Percentiles rank a stretch among this genome's conserved stretches.
phyloP scores from a whole-genome alignment of 768 basidiomycete species.

The Russula earlei region DNA sequence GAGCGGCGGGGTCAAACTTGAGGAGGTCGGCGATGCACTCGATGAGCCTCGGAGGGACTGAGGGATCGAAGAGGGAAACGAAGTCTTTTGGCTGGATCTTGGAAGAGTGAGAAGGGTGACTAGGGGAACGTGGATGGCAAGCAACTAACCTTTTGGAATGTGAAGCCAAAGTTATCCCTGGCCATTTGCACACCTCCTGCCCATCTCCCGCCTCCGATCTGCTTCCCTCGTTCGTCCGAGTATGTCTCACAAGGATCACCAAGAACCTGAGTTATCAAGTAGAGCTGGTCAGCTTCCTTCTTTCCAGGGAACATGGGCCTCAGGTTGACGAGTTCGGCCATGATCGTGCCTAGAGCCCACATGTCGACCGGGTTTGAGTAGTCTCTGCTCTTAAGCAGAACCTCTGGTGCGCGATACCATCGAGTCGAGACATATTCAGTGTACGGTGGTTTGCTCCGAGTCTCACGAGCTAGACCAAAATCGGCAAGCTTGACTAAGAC shows the following conservation, averaged over 20 bases:
- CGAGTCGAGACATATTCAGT: constrained; percentile 99
- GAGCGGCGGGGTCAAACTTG: constrained; percentile 81
- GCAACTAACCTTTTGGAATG: constrained; percentile 73
- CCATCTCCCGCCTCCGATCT: constrained; percentile 86
- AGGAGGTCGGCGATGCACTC: constrained; percentile 89
- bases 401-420: constrained; percentile 99
- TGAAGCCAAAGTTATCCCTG: constrained; percentile 62
- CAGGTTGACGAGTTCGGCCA: constrained; percentile 93
- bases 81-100: constrained; percentile 62
- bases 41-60: constrained; percentile 69
- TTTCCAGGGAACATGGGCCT: constrained; percentile 93
- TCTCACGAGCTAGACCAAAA: constrained; percentile 93
- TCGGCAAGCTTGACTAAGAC: constrained; percentile 97
- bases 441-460: constrained; percentile 80
- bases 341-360: constrained; percentile 98
- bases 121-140: constrained; percentile 1
- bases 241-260: constrained; percentile 86
- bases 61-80: constrained; percentile 65
- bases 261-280: constrained; percentile 81
- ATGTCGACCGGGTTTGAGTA: constrained; percentile 98
- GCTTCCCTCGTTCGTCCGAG: constrained; percentile 53
- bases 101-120: constrained; percentile 1
- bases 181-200: constrained; percentile 79
- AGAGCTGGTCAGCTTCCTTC: constrained; percentile 88
- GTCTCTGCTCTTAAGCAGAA: constrained; percentile 81